Evolutionary conservation across 179 eudicot genomes (phyloP), one percentile per base, ranked within the genome.

Genomic region (Dionaea muscipula): DNA sequence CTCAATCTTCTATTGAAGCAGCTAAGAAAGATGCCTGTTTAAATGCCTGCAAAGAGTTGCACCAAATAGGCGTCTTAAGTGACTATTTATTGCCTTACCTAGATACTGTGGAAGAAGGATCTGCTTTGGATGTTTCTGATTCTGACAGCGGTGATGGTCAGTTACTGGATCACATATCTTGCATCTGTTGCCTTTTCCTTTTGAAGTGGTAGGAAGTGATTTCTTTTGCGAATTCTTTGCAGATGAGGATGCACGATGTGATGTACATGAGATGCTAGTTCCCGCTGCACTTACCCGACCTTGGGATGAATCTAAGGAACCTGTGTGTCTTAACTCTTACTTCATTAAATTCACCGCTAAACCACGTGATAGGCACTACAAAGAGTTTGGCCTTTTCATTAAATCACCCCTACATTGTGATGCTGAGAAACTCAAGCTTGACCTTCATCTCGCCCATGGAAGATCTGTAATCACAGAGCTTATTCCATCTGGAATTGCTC

Each of bases 1-100:
- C 90, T 53, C 95, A 84, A 65, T 58, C 85, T 61, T 84, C 94
- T n/a, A 65, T 13, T 15, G 99, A 82, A 35, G 85, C 79, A 64
- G 95, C 99, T 26, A 93, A 83, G 63, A 81, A 68, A 81, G 86
- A 82, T 73, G 95, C 96, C 57, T 88, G 99, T 68, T 74, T 93
- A 56, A 76, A 75, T 75, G 99, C 96, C 62, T 93, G 99, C 77
- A 67, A 81, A 73, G 71, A 73, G 55, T 72, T 93, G 81, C 99
- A 93, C 73, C 74, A 81, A 73, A 38, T 76, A 59, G 94, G 96
- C 70, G 94, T 94, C 35, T 72, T 93, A 69, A 85, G 86, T 16
- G 83, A 85, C 61, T 85, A 68, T 71, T 81, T 93, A 63, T 76
- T 93, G 77, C 99, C 96, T 9, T 93, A 82, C 55, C 83, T 72